Evolutionary conservation across 1,139 yeast species (phyloP).

Genomic region (Kodamaea anthophila): DNA sequence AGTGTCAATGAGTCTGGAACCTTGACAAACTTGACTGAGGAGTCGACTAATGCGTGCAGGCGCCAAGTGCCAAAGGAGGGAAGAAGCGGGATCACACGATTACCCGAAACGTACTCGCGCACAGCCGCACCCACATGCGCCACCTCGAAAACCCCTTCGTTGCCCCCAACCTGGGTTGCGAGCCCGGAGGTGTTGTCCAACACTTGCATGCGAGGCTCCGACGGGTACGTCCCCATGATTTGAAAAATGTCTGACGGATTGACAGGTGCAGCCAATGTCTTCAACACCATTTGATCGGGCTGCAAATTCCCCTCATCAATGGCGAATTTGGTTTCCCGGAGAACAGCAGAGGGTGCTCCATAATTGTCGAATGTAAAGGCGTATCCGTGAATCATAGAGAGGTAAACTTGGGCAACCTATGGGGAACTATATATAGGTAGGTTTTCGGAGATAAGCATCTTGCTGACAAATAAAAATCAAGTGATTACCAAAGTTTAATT

Average conservation of each 20-base stretch:
- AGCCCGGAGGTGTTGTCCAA: slow-evolving; percentile 27
- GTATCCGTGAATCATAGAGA: background rate
- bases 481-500: no score
- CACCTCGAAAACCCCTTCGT: slow-evolving; percentile 30
- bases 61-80: slow-evolving; percentile 36
- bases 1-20: slow-evolving; percentile 15
- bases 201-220: slow-evolving; percentile 28
- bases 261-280: slow-evolving; percentile 16
- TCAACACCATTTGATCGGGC: slow-evolving; percentile 13
- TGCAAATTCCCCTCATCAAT: slow-evolving; percentile 10
- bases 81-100: slow-evolving; percentile 26
- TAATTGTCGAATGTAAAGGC: slow-evolving; percentile 22
- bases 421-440: no score
- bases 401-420: no score
- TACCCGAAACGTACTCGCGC: slow-evolving; percentile 18
- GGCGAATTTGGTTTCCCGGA: slow-evolving; percentile 10
- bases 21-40: slow-evolving; percentile 14
- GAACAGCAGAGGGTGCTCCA: slow-evolving; percentile 12
- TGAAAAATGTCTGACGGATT: slow-evolving; percentile 42
- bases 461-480: no score
- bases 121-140: slow-evolving; percentile 19
- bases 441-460: no score
- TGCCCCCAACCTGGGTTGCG: slow-evolving; percentile 33
- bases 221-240: slow-evolving; percentile 37
- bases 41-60: slow-evolving; percentile 12